Evolutionary conservation across 345 rosid species (phyloP), one percentile per base, ranked within the genome.

Genomic region (Trapa incisa): DNA sequence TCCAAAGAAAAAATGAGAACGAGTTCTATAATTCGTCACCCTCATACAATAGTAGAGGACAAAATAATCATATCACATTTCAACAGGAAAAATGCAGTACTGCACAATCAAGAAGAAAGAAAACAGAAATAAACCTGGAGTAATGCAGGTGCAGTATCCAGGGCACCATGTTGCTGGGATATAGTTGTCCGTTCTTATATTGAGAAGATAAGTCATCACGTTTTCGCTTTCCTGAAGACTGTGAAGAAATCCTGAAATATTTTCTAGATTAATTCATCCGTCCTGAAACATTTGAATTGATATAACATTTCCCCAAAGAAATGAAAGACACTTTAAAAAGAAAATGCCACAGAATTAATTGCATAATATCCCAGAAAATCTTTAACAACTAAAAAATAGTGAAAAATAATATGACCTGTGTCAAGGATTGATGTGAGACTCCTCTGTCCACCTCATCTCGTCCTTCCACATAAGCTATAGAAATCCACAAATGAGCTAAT

Each of bases 141-240:
- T 67, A 74, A 77, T 81, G 81, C 79, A 69, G 71, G 74, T 35
- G 76, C 48, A 65, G 74, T 71, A 83, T 87, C 97, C 39, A 82
- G 80, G 70, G 99, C 89, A 73, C 99, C 99, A 84, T 94, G 97
- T 71, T 85, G 97, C 80, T 94, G 99, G 39, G 99, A 96, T 73
- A 94, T 89, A 71, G 87, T 58, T 92, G 89, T 79, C 98, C 93
- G 80, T 85, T 89, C 53, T 82, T 85, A 84, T 81, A 89, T 64
- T 79, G 91, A 0, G 76, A 37, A 52, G 88, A 67, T 61, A 88
- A 75, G 69, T 91, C 99, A 60, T 89, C 99, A 67, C 97, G 99
- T 80, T 91, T 94, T 64, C 99, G 80, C 77, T 94, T 94, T 73
- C 96, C 97, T 61, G 96, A 68, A 68, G 98, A 65, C 73, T 72